Percentiles rank a stretch among this genome's conserved stretches.
These are phyloP conservation scores for Fusarium sp. DNA, from an alignment of 2,329 filamentous ascomycete genomes.

Conservation along the genomic window DNA sequence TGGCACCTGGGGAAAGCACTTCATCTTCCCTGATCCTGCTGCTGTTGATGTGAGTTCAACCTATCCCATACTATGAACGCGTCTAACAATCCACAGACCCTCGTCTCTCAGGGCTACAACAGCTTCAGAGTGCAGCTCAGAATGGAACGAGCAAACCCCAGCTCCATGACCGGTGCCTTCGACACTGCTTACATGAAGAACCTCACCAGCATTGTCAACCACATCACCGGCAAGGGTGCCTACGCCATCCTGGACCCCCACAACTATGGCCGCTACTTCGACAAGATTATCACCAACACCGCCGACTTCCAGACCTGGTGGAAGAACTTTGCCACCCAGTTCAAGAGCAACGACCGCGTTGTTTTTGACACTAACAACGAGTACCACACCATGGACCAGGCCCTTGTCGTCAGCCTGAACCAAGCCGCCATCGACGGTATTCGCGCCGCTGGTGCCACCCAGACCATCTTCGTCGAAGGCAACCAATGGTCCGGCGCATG, in stretches of 20 bases:
- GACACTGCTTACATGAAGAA: constrained; percentile 57
- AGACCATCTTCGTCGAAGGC: constrained; percentile 70
- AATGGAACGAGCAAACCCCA: constrained; percentile 65
- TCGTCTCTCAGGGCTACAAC: constrained; percentile 67
- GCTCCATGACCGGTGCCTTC: constrained; percentile 57
- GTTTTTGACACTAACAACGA: constrained; percentile 78
- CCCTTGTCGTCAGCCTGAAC: constrained; percentile 71
- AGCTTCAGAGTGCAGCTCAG: constrained; percentile 68
- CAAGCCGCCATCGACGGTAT: constrained; percentile 75
- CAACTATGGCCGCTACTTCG: constrained; percentile 71
- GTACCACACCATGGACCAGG: constrained; percentile 72
- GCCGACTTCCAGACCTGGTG: constrained; percentile 69
- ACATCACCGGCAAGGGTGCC: constrained; percentile 58
- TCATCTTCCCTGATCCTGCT: constrained; percentile 69
- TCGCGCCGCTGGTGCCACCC: constrained; percentile 69
- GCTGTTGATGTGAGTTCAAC: constrained; percentile 56
- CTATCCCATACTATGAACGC: fast-evolving
- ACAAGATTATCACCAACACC: constrained; percentile 66
- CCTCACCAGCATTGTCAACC: constrained; percentile 52
- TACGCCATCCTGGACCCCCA: constrained; percentile 71
- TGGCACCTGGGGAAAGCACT: constrained; percentile 70
- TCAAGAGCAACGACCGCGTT: constrained; percentile 66
- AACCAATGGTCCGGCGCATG: constrained; percentile 69
- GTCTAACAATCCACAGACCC: constrained; percentile 53
- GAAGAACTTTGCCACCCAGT: constrained; percentile 66